phyloP scores from a whole-genome alignment of 495 filamentous ascomycete genomes.

The Penicillium arizonense region DNA sequence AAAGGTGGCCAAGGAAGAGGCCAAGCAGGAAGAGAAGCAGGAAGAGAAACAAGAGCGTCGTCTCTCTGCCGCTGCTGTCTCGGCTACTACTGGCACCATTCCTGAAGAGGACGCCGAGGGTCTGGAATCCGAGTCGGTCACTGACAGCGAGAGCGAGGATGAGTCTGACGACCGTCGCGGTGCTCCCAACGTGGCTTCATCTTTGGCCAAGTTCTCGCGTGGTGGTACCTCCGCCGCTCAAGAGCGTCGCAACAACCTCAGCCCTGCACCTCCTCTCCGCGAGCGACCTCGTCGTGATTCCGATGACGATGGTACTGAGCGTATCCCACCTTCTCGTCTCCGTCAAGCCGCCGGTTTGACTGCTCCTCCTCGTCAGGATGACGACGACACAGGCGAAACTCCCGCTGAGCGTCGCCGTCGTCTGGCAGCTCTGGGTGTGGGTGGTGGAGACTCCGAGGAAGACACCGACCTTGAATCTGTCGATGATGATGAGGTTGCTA shows the following conservation, averaged over 20 bases:
- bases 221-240: constrained; percentile 42
- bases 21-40: constrained; percentile 27
- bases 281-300: constrained; percentile 45
- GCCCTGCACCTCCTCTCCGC: constrained; percentile 24
- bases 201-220: constrained; percentile 41
- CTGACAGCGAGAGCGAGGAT: constrained; percentile 33
- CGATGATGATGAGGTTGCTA: constrained; percentile 9
- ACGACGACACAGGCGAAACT: constrained; percentile 64
- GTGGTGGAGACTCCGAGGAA: constrained; percentile 61
- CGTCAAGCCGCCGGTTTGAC: constrained; percentile 37
- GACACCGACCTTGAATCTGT: constrained; percentile 15
- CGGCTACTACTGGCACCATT: constrained; percentile 13
- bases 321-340: constrained; percentile 46
- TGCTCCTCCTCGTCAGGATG: constrained; percentile 21
- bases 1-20: constrained; percentile 50
- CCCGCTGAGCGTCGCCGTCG: constrained; percentile 79
- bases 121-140: constrained; percentile 25
- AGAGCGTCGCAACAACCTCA: constrained; percentile 44
- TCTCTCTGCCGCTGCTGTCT: constrained; percentile 20
- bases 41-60: constrained; percentile 30
- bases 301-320: constrained; percentile 59
- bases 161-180: constrained; percentile 21
- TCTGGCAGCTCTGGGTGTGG: constrained; percentile 77
- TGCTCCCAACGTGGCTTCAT: constrained; percentile 45
- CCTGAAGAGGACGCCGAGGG: constrained; percentile 21